Base-by-base conservation (phyloP, 2,329 filamentous ascomycete genomes). In the Zalaria sp. region DNA sequence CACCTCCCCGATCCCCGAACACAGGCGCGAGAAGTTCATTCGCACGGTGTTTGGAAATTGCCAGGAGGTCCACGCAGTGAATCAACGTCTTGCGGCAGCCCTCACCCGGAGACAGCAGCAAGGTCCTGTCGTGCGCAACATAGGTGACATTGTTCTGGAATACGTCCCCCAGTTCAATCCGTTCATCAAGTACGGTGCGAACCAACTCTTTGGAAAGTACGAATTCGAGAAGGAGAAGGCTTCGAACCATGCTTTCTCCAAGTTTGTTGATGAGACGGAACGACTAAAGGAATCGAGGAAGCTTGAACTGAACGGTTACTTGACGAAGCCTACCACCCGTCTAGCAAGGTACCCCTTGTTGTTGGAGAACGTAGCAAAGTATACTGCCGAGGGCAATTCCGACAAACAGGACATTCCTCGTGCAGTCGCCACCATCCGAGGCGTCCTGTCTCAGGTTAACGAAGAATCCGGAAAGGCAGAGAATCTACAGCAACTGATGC, bases 201-300 rank as follows among this genome's bases (percentile, higher is more conserved):
- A 88, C 57, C 91, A 98, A 61, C 69, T 98, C 37, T 93, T 94
- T 59, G 91, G 84, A 51, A 96, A 98, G 61, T 95, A 89, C 56
- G 91, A 95, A 57, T 98, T 96, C 58, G 91, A 98, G 63, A 91
- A 91, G 54, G 91, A 98, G 65, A 85, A 91, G 52, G 81, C 83
- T 10, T 75, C 79, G 43, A 98, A 98, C 54, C 75, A 80, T 1
- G 76, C 75, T 34, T 98, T 98, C 59, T 70, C 81, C 40, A 85
- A 83, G 54, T 95, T 96, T 52, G 91, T 96, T 26, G 91, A 98
- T 50, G 88, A 96, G 60, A 93, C 93, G 4, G 91, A 98, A 62
- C 75, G 91, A 44, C 76, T 93, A 52, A 95, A 95, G 60, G 91
- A 98, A 61, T 96, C 89, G 4, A 77, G 91, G 49, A 98, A 98